Evolutionary conservation across 2,329 filamentous ascomycete species (phyloP), one percentile per base, ranked within the genome.

Genomic region (Xylaria polymorpha): DNA sequence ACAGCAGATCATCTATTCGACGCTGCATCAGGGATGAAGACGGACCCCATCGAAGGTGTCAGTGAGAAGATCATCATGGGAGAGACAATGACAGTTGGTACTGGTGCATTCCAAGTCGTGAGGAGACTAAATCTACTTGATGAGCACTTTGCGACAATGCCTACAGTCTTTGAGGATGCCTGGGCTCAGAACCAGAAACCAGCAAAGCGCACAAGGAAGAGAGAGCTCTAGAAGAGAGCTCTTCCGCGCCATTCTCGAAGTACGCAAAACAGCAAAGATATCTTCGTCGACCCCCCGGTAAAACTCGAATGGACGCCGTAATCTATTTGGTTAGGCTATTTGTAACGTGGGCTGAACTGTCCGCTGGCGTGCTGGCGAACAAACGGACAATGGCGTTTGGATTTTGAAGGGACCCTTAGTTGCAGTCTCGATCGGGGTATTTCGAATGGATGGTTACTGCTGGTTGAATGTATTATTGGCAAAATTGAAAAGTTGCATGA

Each of bases 21-120:
- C 72, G 96, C 96, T 2, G 96, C 94, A 7, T 92, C 94, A 5
- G 90, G 91, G 66, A 97, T 97, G 86, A 98, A 98, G 84, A 91
- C 89, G 35, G 96, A 99, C 82, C 86, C 88, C 71, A 97, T 99
- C 69, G 93, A 97, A 80, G 96, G 96, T 75, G 96, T 99, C 10
- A 93, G 89, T 64, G 96, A 99, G 83, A 97, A 94, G 81, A 98
- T 99, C 78, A 99, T 99, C 78, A 96, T 98, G 91, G 96, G 96
- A 18, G 95, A 98, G 85, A 94, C 91, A 50, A 97, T 98, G 88
- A 88, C 88, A 53, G 85, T 99, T 43, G 96, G 96, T 6, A 99
- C 96, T 0, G 96, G 96, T 4, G 92, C 93, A 1, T 96, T 98
- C 86, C 91, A 97, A 78, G 92, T 98, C 29, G 92, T 98, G 3